Evolutionary conservation across 495 filamentous ascomycete genomes (phyloP), one percentile per base, ranked within the genome.

Genomic region (Hypoxylon perforatum): DNA sequence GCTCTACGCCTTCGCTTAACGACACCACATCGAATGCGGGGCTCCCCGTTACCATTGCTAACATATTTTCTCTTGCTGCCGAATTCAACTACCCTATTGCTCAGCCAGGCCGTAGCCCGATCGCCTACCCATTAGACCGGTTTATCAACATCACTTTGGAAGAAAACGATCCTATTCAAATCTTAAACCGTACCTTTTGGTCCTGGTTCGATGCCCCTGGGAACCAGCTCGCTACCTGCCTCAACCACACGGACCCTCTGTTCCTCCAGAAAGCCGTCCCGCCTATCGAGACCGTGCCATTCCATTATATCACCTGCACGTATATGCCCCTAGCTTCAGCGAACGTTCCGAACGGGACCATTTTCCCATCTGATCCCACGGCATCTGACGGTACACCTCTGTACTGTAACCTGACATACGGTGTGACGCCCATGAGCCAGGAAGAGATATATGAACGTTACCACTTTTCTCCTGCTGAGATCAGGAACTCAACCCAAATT

Each of bases 401-500:
- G 25, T n/a, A 18, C 33, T 61, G 57, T 18, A 11, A 61, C 25
- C 15, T 22, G 0, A 25, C 51, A 9, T 52, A 52, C 47, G 47
- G 57, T 2, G 17, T 45, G 10, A 44, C 22, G 39, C 36, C 57
- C 5, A 61, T 53, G 57, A 61, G 47, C 3, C 47, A 61, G 22
- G 47, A 46, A 17, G 57, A 61, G 4, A 52, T 61, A 19, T 45
- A 45, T 4, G 15, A 25, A 5, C 57, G 57, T 1, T 61, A 61
- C 23, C 47, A 52, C 38, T 52, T 61, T 18, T 44, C 57, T 1
- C 57, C 57, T n/a, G 39, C 23, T 17, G 28, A 61, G 3, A 44
- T 61, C 14, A 33, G 25, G 39, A 61, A 61, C 47, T 52, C 57
- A 6, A 61, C 47, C 5, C 57, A 47, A 23, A 61, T 61, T 18